Conservation (phyloP, 2,329 filamentous ascomycete species). For the Botrytis medusae region DNA sequence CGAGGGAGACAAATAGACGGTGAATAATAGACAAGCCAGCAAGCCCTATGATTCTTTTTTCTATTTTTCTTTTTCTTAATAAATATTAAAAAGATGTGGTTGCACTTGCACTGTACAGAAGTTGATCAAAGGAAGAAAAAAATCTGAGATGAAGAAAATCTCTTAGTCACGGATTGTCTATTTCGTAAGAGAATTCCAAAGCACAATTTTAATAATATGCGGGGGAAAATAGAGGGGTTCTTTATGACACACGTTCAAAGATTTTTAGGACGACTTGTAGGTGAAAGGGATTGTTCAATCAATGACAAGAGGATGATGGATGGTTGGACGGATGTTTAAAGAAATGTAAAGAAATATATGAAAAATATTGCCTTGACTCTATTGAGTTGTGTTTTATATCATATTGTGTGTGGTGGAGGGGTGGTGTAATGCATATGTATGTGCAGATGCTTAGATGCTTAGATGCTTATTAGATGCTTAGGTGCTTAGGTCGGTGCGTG, state of each 20-base stretch:
- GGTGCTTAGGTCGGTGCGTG: not conserved
- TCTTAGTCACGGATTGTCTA: conserved; percentile 21
- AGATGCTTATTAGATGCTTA: not conserved
- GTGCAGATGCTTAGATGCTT: not conserved
- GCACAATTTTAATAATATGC: conserved; percentile 15
- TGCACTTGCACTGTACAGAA: conserved; percentile 19
- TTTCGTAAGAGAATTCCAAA: conserved; percentile 19
- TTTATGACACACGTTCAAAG: conserved; percentile 7
- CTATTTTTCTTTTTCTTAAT: not conserved
- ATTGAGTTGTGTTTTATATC: not conserved
- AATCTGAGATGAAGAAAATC: conserved; percentile 6
- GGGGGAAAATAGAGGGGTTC: conserved; percentile 15
- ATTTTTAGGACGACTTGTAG: not conserved
- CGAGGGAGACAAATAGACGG: conserved; percentile 13
- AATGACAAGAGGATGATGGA: not conserved
- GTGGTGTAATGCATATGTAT: not conserved
- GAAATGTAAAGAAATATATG: not conserved
- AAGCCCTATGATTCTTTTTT: not conserved
- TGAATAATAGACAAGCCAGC: conserved; percentile 5
- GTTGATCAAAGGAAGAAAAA: conserved; percentile 21
- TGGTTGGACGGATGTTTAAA: not conserved
- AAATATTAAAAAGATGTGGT: not conserved
- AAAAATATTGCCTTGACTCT: not conserved
- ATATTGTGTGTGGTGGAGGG: not conserved
- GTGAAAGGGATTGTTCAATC: conserved; percentile 8